phyloP scores from a whole-genome alignment of 1,139 yeast genomes.

The Meyerozyma athensensis region DNA sequence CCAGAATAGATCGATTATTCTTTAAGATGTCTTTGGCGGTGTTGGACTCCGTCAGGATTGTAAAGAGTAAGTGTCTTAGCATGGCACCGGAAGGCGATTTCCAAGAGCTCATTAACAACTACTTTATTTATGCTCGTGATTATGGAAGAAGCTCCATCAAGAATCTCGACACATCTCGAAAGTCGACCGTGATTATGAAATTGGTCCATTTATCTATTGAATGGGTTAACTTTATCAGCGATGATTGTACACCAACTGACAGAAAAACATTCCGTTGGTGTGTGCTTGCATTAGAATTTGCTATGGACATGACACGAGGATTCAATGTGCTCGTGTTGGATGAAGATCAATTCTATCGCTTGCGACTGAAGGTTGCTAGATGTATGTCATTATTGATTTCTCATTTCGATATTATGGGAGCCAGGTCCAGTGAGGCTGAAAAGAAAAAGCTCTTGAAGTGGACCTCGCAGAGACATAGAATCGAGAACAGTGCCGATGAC shows the following conservation, averaged over 20 bases:
- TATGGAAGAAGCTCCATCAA: conserved; percentile 71
- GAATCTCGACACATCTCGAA: conserved; percentile 58
- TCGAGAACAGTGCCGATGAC: conserved; percentile 56
- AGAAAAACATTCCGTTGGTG: conserved; percentile 93
- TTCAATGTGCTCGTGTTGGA: conserved; percentile 78
- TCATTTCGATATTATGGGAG: conserved; percentile 98
- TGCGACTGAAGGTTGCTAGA: conserved; percentile 84
- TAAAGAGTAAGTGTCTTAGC: conserved; percentile 41
- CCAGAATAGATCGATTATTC: conserved; percentile 60
- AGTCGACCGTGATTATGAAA: conserved; percentile 66
- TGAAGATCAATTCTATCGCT: conserved; percentile 67
- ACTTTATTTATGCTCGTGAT: conserved; percentile 79
- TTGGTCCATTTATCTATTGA: conserved; percentile 75
- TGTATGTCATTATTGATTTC: conserved; percentile 92
- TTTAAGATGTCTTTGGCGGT: conserved; percentile 67
- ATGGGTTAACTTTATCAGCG: conserved; percentile 91
- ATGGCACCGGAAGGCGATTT: conserved; percentile 44
- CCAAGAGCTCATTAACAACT: conserved; percentile 73
- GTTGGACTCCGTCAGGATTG: conserved; percentile 56
- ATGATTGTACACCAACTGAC: conserved; percentile 92
- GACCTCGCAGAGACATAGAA: conserved; percentile 44
- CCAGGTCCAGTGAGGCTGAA: conserved; percentile 84
- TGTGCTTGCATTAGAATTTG: conserved; percentile 90
- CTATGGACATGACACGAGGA: conserved; percentile 92
- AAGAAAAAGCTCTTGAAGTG: conserved; percentile 49